These are phyloP conservation scores for Escallonia herrerae DNA, from an alignment of 129 eudicot species.

Conservation along the genomic window DNA sequence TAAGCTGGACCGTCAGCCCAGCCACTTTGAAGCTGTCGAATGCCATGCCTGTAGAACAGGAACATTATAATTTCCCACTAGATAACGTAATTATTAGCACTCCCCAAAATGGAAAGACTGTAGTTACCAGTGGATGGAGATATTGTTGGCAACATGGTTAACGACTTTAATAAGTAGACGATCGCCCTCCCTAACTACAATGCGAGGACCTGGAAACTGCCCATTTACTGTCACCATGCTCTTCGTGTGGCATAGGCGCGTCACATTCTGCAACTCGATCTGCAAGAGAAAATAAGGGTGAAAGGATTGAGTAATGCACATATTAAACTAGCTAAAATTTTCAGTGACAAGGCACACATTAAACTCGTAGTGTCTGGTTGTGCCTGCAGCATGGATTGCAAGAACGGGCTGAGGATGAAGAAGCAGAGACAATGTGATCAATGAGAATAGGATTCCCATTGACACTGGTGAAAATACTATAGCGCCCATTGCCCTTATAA, in stretches of 20 bases:
- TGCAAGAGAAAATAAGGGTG: background rate
- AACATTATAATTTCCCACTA: background rate
- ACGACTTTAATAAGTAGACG: conserved; percentile 24
- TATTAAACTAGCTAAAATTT: background rate
- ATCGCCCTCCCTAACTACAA: conserved; percentile 23
- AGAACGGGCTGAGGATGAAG: conserved; percentile 22
- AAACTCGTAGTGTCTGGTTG: conserved; percentile 32
- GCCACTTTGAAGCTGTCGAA: conserved; percentile 30
- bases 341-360: conserved; percentile 8
- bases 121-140: conserved; percentile 25
- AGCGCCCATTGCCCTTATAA: conserved; percentile 2
- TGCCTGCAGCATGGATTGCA: conserved; percentile 4
- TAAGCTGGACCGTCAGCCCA: conserved; percentile 29
- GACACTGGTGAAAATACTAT: background rate
- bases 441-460: background rate
- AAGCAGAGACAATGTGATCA: conserved; percentile 17
- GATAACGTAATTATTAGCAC: too few species aligned
- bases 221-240: conserved; percentile 16
- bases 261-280: conserved; percentile 12
- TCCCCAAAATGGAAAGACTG: too few species aligned
- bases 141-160: conserved; percentile 29
- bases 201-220: conserved; percentile 6
- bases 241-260: conserved; percentile 11
- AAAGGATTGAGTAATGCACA: background rate
- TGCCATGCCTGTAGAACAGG: conserved; percentile 24